These are phyloP conservation scores for Oryza glaberrima DNA, from an alignment of 176 grass and related monocot genomes.

Conservation along the genomic window DNA sequence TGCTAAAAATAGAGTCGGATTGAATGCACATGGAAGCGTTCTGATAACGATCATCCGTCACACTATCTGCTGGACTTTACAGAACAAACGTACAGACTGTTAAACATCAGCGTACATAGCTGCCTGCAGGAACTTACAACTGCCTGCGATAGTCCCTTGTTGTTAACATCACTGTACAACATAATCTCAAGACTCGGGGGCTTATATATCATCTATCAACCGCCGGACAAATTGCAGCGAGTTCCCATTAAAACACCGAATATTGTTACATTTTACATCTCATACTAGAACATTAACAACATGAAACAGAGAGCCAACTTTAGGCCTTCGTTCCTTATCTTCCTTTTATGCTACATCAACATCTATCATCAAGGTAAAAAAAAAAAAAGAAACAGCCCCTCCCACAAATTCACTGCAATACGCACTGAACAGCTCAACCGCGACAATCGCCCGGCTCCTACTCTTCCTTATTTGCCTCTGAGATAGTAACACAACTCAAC, in stretches of 20 bases:
- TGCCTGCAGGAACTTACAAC: too few relatives aligned
- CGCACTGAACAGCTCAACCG: slow-evolving; percentile 33
- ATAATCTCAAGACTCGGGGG: too few relatives aligned
- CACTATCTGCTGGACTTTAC: too few relatives aligned
- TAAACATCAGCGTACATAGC: too few relatives aligned
- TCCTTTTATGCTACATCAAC: slow-evolving; percentile 27
- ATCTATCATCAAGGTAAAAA: slow-evolving; percentile 47
- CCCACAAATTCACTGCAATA: slow-evolving; percentile 33
- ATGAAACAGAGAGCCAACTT: slow-evolving; percentile 30
- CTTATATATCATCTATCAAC: not conserved
- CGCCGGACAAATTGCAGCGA: not conserved
- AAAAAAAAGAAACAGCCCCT: slow-evolving; percentile 3
- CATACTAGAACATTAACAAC: slow-evolving; percentile 12
- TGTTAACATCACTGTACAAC: not conserved
- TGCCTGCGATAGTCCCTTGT: too few relatives aligned
- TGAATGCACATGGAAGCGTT: too few relatives aligned
- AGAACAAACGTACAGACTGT: too few relatives aligned
- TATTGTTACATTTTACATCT: slow-evolving; percentile 23
- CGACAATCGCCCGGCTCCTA: slow-evolving; percentile 15
- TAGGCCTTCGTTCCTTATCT: slow-evolving; percentile 26
- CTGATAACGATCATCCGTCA: too few relatives aligned
- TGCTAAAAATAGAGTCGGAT: too few relatives aligned
- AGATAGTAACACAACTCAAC: slow-evolving; percentile 20
- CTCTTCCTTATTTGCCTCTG: slow-evolving; percentile 46
- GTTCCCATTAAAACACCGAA: not conserved